A percentile compares a stretch with the other conserved stretches of the same genome.
Evolutionary conservation across 1,284 basidiomycete genomes (phyloP).

Genomic region (Psilocybe mexicana): DNA sequence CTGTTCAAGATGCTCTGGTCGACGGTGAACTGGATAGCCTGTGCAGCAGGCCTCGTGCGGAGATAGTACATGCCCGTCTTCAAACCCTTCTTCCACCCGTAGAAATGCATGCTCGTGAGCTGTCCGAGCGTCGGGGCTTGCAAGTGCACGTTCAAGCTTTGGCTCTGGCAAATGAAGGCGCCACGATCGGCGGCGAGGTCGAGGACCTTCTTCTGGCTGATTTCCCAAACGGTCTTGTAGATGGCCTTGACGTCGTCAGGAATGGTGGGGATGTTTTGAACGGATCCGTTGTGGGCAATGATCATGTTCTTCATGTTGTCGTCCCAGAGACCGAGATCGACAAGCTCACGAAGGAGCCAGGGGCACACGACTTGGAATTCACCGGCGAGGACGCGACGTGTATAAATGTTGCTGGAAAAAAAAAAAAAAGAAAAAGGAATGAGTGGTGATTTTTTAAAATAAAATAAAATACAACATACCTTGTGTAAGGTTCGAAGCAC

Average conservation of each 20-base stretch:
- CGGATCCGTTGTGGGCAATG: constrained; percentile 95
- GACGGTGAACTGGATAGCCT: constrained; percentile 98
- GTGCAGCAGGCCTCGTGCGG: constrained; percentile 90
- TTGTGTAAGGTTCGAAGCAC: constrained; percentile 97
- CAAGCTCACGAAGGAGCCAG: constrained; percentile 96
- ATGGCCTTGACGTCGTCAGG: constrained; percentile 92
- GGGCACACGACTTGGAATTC: constrained; percentile 99
- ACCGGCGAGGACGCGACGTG: constrained; percentile 97
- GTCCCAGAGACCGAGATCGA: constrained; percentile 95
- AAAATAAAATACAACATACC: constrained; percentile 47
- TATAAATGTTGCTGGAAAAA: constrained; percentile 88
- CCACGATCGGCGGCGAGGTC: constrained; percentile 98
- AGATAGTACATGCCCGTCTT: constrained; percentile 99
- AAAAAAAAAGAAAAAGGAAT: constrained; percentile 3
- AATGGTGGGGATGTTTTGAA: constrained; percentile 88
- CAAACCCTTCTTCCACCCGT: constrained; percentile 98
- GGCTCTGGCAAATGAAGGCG: constrained; percentile 96
- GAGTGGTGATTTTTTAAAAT: no score
- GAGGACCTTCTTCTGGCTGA: constrained; percentile 97
- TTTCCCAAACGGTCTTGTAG: constrained; percentile 99
- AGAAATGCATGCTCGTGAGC: constrained; percentile 99
- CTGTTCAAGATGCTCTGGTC: constrained; percentile 81
- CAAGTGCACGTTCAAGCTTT: constrained; percentile 91
- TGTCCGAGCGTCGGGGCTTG: constrained; percentile 92
- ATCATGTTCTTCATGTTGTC: constrained; percentile 99